Evolutionary conservation across 805 yeast species (phyloP).

Genomic region (Metschnikowia henanensis): DNA sequence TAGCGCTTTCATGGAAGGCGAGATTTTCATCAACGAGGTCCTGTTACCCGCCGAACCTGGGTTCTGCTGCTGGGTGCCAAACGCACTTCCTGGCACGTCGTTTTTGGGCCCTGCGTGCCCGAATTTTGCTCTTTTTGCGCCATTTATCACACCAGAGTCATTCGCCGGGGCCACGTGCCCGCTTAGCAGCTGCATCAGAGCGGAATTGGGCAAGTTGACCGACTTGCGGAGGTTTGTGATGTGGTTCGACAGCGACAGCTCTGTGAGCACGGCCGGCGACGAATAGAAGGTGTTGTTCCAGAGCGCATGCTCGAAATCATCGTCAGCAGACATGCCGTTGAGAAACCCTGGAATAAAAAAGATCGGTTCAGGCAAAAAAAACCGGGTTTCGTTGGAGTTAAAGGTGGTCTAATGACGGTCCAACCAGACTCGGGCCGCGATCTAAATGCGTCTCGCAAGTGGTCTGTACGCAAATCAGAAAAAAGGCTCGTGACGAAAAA

Average conservation of each 20-base stretch:
- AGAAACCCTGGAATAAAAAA: not conserved
- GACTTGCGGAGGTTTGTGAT: conserved; percentile 26
- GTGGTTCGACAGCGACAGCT: conserved; percentile 23
- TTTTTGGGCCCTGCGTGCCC: not conserved
- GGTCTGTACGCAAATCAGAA: conserved; percentile 2
- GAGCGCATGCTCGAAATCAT: conserved; percentile 32
- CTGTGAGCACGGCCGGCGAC: conserved; percentile 22
- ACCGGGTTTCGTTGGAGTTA: too few species aligned
- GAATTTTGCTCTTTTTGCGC: not conserved
- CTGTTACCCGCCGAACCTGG: not conserved
- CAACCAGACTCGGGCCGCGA: not conserved
- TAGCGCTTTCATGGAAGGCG: conserved; percentile 44
- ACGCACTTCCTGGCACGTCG: not conserved
- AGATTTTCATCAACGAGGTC: conserved; percentile 35
- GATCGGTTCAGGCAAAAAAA: too few species aligned
- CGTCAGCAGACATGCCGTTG: conserved; percentile 14
- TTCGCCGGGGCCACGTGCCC: conserved; percentile 13
- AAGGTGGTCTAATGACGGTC: too few species aligned
- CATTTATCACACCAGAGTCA: not conserved
- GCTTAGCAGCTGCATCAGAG: conserved; percentile 26
- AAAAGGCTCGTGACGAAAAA: conserved; percentile 1
- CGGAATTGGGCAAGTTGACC: conserved; percentile 27
- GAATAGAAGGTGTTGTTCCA: conserved; percentile 36
- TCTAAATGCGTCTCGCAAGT: conserved; percentile 1
- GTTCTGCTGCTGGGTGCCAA: not conserved